Percentiles rank a stretch among this genome's conserved stretches.
Conservation (phyloP, 2,329 filamentous ascomycete species). For the Aureobasidium pullulans region DNA sequence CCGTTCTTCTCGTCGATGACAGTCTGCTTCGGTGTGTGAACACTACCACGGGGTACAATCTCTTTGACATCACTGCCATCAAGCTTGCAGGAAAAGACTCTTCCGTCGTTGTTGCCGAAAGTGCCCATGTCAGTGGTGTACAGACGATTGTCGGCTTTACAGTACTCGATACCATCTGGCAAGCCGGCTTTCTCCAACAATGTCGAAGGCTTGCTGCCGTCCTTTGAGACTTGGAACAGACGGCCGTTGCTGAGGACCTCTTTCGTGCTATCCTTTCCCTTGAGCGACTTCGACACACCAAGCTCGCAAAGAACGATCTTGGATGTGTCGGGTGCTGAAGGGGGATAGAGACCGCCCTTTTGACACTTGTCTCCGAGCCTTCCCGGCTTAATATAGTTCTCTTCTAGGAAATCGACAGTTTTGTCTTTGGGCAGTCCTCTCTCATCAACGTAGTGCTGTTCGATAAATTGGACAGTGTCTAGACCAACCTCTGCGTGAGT, state of each 20-base stretch:
- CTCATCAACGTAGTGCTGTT: slow-evolving; percentile 46
- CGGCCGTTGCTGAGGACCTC: background rate
- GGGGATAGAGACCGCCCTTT: slow-evolving; percentile 17
- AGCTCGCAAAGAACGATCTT: slow-evolving; percentile 7
- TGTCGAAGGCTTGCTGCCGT: background rate
- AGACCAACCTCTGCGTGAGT: slow-evolving; percentile 34
- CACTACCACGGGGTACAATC: slow-evolving; percentile 36
- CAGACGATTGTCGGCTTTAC: slow-evolving; percentile 20
- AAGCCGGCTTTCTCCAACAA: background rate
- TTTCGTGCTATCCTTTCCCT: background rate
- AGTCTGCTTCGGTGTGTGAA: slow-evolving; percentile 45
- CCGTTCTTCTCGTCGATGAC: slow-evolving; percentile 21
- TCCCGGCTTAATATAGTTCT: slow-evolving; percentile 41
- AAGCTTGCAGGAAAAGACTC: slow-evolving; percentile 24
- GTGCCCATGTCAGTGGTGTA: slow-evolving; percentile 28
- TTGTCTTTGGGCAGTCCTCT: slow-evolving; percentile 34
- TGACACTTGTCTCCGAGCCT: slow-evolving; percentile 35
- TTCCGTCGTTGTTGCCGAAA: slow-evolving; percentile 15
- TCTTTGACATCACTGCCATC: slow-evolving; percentile 26
- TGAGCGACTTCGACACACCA: background rate
- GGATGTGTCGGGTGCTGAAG: background rate
- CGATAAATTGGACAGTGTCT: slow-evolving; percentile 48
- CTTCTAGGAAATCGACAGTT: slow-evolving; percentile 40
- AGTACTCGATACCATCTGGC: slow-evolving; percentile 28
- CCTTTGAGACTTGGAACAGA: background rate